Conservation (phyloP, 2,329 filamentous ascomycete genomes). For the Volutella citrinella region DNA sequence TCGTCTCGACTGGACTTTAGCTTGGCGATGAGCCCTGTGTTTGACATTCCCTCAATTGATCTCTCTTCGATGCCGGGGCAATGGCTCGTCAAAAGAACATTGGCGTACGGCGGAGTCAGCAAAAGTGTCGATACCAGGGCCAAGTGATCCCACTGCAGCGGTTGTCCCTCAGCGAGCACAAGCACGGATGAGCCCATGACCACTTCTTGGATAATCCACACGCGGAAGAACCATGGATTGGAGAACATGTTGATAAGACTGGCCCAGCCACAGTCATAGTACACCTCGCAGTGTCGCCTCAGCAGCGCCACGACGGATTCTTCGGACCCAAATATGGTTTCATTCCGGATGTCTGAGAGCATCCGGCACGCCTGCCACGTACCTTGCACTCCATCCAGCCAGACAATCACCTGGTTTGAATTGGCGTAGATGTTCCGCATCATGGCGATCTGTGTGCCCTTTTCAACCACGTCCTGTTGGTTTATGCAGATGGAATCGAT, state of each 20-base stretch:
- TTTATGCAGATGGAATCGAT: conserved; percentile 5
- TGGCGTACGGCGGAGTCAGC: no score
- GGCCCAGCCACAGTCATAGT: not conserved
- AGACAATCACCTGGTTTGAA: not conserved
- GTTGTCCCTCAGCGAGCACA: no score
- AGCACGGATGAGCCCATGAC: no score
- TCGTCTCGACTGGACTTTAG: no score
- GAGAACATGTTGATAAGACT: conserved; percentile 1
- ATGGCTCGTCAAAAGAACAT: no score
- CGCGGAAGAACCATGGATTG: conserved; percentile 1
- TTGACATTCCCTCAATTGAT: no score
- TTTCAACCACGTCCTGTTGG: not conserved
- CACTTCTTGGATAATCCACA: not conserved
- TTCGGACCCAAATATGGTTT: no score
- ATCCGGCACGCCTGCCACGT: not conserved
- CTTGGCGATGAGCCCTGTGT: no score
- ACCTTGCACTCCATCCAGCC: not conserved
- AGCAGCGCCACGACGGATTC: no score
- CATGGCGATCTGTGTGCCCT: not conserved
- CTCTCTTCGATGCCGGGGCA: no score
- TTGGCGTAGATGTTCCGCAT: not conserved
- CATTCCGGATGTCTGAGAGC: not conserved
- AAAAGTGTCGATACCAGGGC: no score
- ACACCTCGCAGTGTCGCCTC: not conserved
- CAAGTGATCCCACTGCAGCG: no score